phyloP scores from a whole-genome alignment of 352 stramenopile species.

The Phytophthora citrophthora region DNA sequence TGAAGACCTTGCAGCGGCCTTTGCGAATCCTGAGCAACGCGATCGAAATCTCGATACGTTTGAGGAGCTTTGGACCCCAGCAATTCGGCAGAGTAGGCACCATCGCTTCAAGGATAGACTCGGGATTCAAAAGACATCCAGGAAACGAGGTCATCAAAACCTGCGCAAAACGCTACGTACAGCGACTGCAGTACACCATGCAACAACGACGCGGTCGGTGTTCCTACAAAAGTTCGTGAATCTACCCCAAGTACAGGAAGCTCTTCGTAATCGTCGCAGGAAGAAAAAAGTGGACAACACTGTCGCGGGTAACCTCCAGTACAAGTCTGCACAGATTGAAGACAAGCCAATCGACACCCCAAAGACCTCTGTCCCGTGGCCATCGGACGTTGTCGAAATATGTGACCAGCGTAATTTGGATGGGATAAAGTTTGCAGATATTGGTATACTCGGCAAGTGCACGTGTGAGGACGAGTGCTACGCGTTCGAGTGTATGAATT shows the following conservation, averaged over 20 bases:
- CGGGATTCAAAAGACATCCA: neutral
- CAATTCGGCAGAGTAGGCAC: neutral
- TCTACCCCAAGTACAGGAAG: neutral
- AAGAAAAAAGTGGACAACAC: neutral
- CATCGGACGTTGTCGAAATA: neutral
- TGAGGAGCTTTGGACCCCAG: neutral
- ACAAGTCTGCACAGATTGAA: neutral
- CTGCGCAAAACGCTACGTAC: neutral
- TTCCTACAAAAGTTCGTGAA: neutral
- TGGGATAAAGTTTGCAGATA: neutral
- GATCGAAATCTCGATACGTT: neutral
- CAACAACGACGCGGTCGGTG: neutral
- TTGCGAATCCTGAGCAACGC: neutral
- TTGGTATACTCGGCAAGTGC: neutral
- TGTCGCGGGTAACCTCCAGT: too few species aligned
- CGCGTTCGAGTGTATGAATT: neutral
- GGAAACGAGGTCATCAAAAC: neutral
- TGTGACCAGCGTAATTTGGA: neutral
- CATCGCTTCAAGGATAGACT: neutral
- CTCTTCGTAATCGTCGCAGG: neutral
- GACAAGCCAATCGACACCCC: neutral
- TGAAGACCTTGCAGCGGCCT: neutral
- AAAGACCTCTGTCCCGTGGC: neutral
- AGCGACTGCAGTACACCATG: neutral
- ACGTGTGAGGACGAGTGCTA: neutral